These are phyloP conservation scores for Ceratocystis huliohia DNA, from an alignment of 2,329 filamentous ascomycete genomes.

Conservation along the genomic window DNA sequence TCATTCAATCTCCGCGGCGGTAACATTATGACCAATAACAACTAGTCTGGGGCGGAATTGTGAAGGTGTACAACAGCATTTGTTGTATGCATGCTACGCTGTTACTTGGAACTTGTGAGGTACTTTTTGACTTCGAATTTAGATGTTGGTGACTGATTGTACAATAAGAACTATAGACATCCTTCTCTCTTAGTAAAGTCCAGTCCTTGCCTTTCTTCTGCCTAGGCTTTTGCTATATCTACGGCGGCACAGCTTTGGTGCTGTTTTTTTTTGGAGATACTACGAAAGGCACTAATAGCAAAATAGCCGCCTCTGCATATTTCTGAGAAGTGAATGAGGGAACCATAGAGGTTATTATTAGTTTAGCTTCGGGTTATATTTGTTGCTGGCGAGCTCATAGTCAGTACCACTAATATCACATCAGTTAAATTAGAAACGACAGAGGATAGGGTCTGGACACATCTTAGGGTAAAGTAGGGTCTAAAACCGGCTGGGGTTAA, in stretches of 20 bases:
- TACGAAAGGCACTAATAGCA: not conserved
- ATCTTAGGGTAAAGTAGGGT: not conserved
- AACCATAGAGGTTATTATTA: not conserved
- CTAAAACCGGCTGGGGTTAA: not conserved
- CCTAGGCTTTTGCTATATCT: not conserved
- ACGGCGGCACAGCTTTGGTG: not conserved
- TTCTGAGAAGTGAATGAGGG: not conserved
- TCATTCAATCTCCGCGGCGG: not conserved
- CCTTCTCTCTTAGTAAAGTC: no score
- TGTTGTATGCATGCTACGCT: no score
- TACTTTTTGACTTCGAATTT: no score
- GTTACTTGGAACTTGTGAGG: no score
- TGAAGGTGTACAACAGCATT: not conserved
- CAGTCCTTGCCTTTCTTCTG: no score
- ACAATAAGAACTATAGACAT: no score
- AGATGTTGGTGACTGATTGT: no score
- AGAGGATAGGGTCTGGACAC: not conserved
- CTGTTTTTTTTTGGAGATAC: not conserved
- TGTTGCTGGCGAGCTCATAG: not conserved
- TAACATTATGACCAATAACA: not conserved
- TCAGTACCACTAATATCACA: not conserved
- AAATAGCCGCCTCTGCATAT: not conserved
- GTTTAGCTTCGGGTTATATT: not conserved
- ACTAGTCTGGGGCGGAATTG: not conserved
- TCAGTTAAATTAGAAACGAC: not conserved